Base-by-base conservation (phyloP, 305 asterid genomes). In the Fraxinus greggii region DNA sequence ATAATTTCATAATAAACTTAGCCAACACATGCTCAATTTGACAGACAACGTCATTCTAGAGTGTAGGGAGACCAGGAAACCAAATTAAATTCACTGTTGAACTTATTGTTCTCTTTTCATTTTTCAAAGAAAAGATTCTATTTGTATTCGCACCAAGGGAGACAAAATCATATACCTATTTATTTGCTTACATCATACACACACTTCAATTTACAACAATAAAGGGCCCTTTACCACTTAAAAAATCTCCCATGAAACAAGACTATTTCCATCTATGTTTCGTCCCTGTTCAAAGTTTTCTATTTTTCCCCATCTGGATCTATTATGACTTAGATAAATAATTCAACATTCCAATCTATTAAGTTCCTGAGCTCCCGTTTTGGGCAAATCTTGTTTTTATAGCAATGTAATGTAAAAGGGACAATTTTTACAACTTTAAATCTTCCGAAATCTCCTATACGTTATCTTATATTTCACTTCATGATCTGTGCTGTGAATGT, bases 291-390 rank as follows among this genome's bases (percentile, higher is more conserved):
- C 75, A 69, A 69, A 29, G 7, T 29, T 69, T 29, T 67, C 74
- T 10, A 3, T 67, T 10, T 67, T 13, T 31, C 15, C 15, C 29
- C 70, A 7, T 59, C 70, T 59, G 13, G 28, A 7, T 59, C 28
- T 59, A 7, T 21, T 21, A 7, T 26, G 79, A 7, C 72, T 69
- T 6, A 17, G 17, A 76, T 54, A 76, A 76, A 54, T 72, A 78
- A 69, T 51, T 38, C 63, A 77, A 78, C 75, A 81, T 81, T 59
- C 5, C 59, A 67, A 67, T 69, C 77, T 59, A 56, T 77, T 19
- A 80, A 40, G 26, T 79, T 24, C 19, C 33, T 63, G 42, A 38
- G n/a, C n/a, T 36, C 33, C 42, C 6, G 56, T 40, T 36, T 69
- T 75, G 72, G 36, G 19, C 10, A 35, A 70, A 54, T 38, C 67